Evolutionary conservation across 176 grass and related monocot species (phyloP).

Genomic region (Oryza rufipogon): DNA sequence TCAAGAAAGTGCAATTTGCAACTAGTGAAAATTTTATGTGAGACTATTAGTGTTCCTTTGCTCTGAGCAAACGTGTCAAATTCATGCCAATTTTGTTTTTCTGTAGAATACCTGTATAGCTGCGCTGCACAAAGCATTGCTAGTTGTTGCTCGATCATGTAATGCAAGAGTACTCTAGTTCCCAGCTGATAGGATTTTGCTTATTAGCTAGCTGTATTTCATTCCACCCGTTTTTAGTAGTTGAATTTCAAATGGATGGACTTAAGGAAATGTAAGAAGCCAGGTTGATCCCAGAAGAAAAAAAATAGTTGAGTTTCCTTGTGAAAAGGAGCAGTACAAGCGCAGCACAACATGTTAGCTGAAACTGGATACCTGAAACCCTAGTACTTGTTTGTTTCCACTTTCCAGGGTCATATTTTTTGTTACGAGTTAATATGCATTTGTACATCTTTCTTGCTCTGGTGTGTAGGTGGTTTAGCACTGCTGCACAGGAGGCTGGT

Average conservation of each 20-base stretch:
- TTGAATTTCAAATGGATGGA: not conserved
- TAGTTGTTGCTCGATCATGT: not conserved
- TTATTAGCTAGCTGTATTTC: not conserved
- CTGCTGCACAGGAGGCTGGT: constrained; percentile 38
- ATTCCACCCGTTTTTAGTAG: not conserved
- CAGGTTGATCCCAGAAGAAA: not conserved
- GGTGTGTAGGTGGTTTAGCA: constrained; percentile 35
- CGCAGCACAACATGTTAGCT: constrained; percentile 1
- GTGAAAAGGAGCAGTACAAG: not conserved
- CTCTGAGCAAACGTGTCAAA: constrained; percentile 1
- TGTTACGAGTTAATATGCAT: constrained; percentile 35
- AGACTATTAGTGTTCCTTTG: not conserved
- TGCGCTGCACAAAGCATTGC: not conserved
- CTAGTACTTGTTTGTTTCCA: constrained; percentile 22
- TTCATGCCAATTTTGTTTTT: not conserved
- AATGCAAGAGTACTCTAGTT: not conserved
- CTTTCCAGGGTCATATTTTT: not conserved
- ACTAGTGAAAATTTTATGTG: not conserved
- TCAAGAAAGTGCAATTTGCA: constrained; percentile 29
- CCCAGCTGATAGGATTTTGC: not conserved
- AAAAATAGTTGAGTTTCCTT: constrained; percentile 6
- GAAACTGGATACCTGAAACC: not conserved
- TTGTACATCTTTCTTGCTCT: constrained; percentile 36
- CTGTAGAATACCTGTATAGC: not conserved
- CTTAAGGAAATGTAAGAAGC: constrained; percentile 27